Base-by-base conservation (phyloP, 2,329 filamentous ascomycete species). In the Stachybotrys chartarum region DNA sequence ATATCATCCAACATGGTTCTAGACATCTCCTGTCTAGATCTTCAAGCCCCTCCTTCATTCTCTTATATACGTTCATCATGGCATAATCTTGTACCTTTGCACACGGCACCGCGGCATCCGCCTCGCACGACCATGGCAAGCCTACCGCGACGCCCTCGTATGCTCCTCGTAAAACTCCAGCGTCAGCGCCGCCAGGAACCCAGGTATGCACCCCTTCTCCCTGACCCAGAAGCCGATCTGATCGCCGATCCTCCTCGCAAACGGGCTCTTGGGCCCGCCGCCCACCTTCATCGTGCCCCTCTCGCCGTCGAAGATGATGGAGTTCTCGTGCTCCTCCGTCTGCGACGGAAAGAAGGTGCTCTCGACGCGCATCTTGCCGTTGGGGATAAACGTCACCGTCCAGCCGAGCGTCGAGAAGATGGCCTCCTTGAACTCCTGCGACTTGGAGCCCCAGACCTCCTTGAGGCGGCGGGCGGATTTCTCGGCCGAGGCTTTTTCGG, bases 231-330 rank as follows among this genome's bases (percentile, higher is more conserved):
- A 97, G 60, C 91, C 87, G 66, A 97, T 93, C 69, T 92, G 83
- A 65, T 90, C 88, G 60, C 82, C 82, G 59, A 99, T 96, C 71
- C 91, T 87, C 55, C 83, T 75, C 1, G 92, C 94, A 72, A 99
- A 99, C 12, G 84, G 80, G 67, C 90, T 95, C 66, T 89, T 83
- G 1, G 91, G 90, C 0, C 94, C 94, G 1, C 94, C 94, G 39
- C 87, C 90, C 56, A 99, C 89, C 79, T 99, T 99, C 94, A 99
- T 99, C 1, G 92, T 97, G 7, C 93, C 94, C 56, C 88, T 86
- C 74, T 97, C 91, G 53, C 91, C 91, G 71, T 96, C 91, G 69
- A 97, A 97, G 0, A 96, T 84, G 57, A 88, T 86, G 56, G 81
- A 84, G 62, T 87, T 86, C 69, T 87, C 85, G 68, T 90, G 84